phyloP scores from a whole-genome alignment of 345 rosid genomes.

The Salix purpurea region DNA sequence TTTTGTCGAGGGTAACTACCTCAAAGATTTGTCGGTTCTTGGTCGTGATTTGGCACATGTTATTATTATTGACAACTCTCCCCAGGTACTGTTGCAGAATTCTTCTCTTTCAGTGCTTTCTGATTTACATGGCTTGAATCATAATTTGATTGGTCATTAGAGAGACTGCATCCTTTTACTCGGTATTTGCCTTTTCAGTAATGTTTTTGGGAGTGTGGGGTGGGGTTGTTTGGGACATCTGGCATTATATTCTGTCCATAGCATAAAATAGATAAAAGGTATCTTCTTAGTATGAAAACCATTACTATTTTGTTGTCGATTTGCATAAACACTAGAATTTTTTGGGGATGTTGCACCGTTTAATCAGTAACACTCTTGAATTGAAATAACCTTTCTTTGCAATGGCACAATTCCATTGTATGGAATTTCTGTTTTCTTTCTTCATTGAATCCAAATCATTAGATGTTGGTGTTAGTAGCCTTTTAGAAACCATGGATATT shows the following conservation, averaged over 20 bases:
- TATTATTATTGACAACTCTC: constrained; percentile 89
- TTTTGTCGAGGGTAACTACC: constrained; percentile 87
- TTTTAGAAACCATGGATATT: not conserved
- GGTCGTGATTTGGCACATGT: constrained; percentile 93
- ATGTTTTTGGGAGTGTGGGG: not conserved
- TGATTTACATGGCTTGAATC: not conserved
- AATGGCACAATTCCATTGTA: too few relatives aligned
- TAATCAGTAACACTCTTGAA: not conserved
- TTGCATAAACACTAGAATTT: not conserved
- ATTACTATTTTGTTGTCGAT: not conserved
- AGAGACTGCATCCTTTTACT: not conserved
- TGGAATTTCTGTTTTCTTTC: not conserved
- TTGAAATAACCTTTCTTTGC: not conserved
- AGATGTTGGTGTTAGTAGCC: not conserved
- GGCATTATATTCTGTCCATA: not conserved
- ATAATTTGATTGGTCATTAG: not conserved
- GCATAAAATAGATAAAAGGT: not conserved
- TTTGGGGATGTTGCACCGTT: not conserved
- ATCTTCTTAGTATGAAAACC: not conserved
- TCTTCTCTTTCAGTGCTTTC: not conserved
- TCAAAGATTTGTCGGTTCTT: constrained; percentile 86
- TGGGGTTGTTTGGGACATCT: not conserved
- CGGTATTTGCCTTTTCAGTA: not conserved
- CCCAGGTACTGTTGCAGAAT: constrained; percentile 58
- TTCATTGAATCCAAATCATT: too few relatives aligned